phyloP scores from a whole-genome alignment of 352 stramenopile genomes.

The Phytophthora ramorum region DNA sequence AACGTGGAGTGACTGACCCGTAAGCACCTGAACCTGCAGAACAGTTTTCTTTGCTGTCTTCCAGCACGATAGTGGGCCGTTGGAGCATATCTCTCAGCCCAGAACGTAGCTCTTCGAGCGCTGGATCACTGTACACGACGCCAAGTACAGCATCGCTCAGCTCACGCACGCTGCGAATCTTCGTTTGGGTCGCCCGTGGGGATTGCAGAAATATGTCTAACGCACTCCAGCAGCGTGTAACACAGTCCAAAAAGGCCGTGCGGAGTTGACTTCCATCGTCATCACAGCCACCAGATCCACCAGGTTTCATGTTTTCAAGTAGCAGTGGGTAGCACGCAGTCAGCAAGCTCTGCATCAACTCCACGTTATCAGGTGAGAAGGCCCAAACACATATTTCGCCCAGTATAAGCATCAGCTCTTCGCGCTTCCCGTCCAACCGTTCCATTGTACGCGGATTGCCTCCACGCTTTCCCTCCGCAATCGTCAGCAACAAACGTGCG shows the following conservation, averaged over 20 bases:
- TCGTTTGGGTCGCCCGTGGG: slow-evolving; percentile 13
- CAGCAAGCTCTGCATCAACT: slow-evolving; percentile 33
- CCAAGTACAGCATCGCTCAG: slow-evolving; percentile 33
- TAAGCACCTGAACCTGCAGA: background rate
- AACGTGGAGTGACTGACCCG: slow-evolving; percentile 15
- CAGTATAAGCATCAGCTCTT: slow-evolving; percentile 42
- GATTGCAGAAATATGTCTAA: slow-evolving; percentile 24
- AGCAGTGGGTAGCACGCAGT: slow-evolving; percentile 26
- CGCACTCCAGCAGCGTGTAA: slow-evolving; percentile 17
- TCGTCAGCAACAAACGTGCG: slow-evolving; percentile 23
- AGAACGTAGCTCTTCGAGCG: slow-evolving; percentile 16
- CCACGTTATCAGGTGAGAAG: slow-evolving; percentile 31
- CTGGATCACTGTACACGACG: slow-evolving; percentile 22
- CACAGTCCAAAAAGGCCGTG: slow-evolving; percentile 23
- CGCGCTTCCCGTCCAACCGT: slow-evolving; percentile 1
- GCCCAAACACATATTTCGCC: slow-evolving; percentile 40
- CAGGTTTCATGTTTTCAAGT: slow-evolving; percentile 26
- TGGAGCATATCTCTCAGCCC: slow-evolving; percentile 23
- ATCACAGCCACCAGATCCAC: slow-evolving; percentile 5
- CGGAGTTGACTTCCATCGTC: slow-evolving; percentile 24
- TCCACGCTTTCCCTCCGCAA: background rate
- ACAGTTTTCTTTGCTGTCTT: slow-evolving; percentile 25
- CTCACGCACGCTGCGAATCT: slow-evolving; percentile 16
- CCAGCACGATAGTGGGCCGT: slow-evolving; percentile 21
- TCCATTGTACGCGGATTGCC: background rate